These are phyloP conservation scores for Cryphonectria radicalis DNA, from an alignment of 2,329 filamentous ascomycete genomes.

Conservation along the genomic window DNA sequence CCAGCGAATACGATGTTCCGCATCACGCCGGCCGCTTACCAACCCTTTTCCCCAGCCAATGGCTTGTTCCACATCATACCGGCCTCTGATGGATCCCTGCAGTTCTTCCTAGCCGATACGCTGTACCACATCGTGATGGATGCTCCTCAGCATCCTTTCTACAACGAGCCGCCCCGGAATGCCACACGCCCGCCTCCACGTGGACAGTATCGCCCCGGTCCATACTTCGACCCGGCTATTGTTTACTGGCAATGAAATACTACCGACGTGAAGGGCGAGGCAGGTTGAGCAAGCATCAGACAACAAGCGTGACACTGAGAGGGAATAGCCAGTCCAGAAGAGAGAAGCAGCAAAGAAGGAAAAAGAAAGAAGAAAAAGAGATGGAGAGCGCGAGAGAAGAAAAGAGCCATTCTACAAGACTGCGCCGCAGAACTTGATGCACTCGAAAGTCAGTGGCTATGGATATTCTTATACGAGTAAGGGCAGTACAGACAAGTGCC, in stretches of 20 bases:
- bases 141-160: not conserved
- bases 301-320: not conserved
- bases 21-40: not conserved
- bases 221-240: not conserved
- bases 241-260: not conserved
- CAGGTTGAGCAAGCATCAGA: not conserved
- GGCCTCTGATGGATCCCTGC: not conserved
- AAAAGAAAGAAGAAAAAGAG: not conserved
- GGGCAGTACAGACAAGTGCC: too few relatives aligned
- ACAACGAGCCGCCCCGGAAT: not conserved
- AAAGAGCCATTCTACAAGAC: too few relatives aligned
- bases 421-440: too few relatives aligned
- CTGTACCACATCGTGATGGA: not conserved
- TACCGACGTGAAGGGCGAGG: not conserved
- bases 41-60: not conserved
- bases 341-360: not conserved
- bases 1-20: not conserved
- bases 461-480: not conserved
- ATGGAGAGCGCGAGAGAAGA: too few relatives aligned
- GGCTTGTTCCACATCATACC: not conserved
- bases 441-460: too few relatives aligned
- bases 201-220: not conserved
- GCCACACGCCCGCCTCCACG: not conserved
- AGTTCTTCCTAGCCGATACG: not conserved
- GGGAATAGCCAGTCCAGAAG: not conserved